Conservation (phyloP, 257 asterid species). For the Leptodermis oblonga region DNA sequence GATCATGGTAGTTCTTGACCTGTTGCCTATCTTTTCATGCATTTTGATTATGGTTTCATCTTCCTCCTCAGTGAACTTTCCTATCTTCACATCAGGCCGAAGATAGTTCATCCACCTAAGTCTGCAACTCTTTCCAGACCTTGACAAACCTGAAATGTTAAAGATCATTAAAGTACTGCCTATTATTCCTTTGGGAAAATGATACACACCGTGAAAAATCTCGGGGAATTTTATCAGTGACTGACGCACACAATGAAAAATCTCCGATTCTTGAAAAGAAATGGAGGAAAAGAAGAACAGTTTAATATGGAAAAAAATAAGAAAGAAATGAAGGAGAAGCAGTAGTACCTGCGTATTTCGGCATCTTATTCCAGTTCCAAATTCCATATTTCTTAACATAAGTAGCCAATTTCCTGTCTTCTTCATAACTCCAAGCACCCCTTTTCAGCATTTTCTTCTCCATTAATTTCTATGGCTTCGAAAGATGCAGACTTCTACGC, state of each 20-base stretch:
- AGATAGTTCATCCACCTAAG: conserved; percentile 16
- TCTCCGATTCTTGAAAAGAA: too few species aligned
- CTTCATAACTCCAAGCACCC: conserved; percentile 28
- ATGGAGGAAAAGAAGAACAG: too few species aligned
- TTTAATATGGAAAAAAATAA: neutral
- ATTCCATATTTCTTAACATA: conserved; percentile 29
- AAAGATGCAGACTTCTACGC: neutral
- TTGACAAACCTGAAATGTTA: conserved; percentile 10
- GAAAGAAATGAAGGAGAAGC: neutral
- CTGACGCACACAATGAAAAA: too few species aligned
- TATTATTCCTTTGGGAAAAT: too few species aligned
- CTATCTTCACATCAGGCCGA: conserved; percentile 16
- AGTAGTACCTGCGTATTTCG: conserved; percentile 26
- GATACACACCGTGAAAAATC: too few species aligned
- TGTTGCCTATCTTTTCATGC: conserved; percentile 15
- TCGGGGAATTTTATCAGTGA: too few species aligned
- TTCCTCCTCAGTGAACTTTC: conserved; percentile 18
- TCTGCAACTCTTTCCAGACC: conserved; percentile 20
- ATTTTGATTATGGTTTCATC: neutral
- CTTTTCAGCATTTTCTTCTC: conserved; percentile 13
- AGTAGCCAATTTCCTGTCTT: conserved; percentile 21
- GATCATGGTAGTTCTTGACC: neutral
- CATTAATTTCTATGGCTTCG: conserved; percentile 10
- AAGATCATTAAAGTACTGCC: too few species aligned
- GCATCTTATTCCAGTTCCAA: conserved; percentile 34